A percentile compares a stretch with the other conserved stretches of the same genome.
phyloP scores from a whole-genome alignment of 805 yeast genomes.

The Yamadazyma endophytica region DNA sequence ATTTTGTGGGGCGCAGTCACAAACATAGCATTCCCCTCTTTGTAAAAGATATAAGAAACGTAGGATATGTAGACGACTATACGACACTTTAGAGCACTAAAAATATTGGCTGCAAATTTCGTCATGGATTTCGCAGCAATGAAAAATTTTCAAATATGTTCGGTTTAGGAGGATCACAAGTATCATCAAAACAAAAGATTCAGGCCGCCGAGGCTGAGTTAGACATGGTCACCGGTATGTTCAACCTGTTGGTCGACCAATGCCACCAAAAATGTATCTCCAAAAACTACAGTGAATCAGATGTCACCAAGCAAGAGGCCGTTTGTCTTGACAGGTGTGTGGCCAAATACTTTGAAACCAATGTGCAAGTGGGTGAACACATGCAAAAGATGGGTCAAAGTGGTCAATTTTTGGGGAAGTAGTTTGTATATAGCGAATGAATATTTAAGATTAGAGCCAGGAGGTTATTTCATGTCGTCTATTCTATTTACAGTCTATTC shows the following conservation, averaged over 20 bases:
- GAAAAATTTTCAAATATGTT: conserved; percentile 43
- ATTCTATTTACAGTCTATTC: too few relatives aligned
- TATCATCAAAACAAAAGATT: conserved; percentile 70
- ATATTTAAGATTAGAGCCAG: too few relatives aligned
- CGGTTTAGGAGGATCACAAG: conserved; percentile 73
- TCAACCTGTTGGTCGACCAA: conserved; percentile 84
- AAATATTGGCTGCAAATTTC: neutral
- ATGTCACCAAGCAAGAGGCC: conserved; percentile 73
- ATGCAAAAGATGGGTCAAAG: conserved; percentile 46
- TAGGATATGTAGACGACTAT: too few relatives aligned
- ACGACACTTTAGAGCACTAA: too few relatives aligned
- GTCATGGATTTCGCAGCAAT: too few relatives aligned
- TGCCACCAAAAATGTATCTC: conserved; percentile 85
- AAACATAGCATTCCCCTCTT: too few relatives aligned
- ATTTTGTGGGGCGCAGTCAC: too few relatives aligned
- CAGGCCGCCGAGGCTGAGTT: conserved; percentile 95
- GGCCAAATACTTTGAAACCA: conserved; percentile 88
- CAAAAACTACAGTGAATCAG: conserved; percentile 64
- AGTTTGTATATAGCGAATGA: too few relatives aligned
- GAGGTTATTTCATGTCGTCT: too few relatives aligned
- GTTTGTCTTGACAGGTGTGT: conserved; percentile 94
- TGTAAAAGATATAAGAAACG: too few relatives aligned
- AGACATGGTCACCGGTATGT: conserved; percentile 97
- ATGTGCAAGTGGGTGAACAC: conserved; percentile 87
- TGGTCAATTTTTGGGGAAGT: conserved; percentile 45